These are phyloP conservation scores for Neurospora sp. DNA, from an alignment of 495 filamentous ascomycete genomes.

Conservation along the genomic window DNA sequence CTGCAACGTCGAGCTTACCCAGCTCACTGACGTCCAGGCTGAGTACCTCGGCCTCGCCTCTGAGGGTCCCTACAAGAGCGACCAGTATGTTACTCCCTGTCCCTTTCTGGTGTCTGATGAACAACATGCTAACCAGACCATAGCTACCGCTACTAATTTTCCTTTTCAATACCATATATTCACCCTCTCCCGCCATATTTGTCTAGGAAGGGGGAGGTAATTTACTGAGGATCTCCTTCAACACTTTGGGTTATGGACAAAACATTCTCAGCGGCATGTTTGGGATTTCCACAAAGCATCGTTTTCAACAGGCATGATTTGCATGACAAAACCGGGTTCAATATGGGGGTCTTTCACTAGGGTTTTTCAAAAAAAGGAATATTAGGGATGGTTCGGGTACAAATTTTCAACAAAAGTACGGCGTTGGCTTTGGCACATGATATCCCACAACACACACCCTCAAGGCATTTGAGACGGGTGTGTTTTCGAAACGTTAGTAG, in stretches of 20 bases:
- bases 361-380: slow-evolving; percentile 29
- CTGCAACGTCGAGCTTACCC: slow-evolving; percentile 88
- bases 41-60: slow-evolving; percentile 82
- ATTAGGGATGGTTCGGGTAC: slow-evolving; percentile 32
- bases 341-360: slow-evolving; percentile 1
- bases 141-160: slow-evolving; percentile 50
- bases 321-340: slow-evolving; percentile 30
- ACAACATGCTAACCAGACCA: slow-evolving; percentile 20
- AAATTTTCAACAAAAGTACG: slow-evolving; percentile 46
- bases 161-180: slow-evolving; percentile 1
- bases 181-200: slow-evolving; percentile 5
- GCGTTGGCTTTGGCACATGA: slow-evolving; percentile 42
- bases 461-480: not conserved
- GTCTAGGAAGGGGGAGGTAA: slow-evolving; percentile 4
- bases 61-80: slow-evolving; percentile 91
- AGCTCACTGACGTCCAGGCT: slow-evolving; percentile 73
- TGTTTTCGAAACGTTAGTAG: not conserved
- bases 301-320: slow-evolving; percentile 42
- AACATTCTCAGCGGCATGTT: slow-evolving; percentile 16
- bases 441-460: slow-evolving; percentile 24
- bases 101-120: not conserved
- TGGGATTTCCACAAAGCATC: slow-evolving; percentile 15
- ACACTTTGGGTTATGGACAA: slow-evolving; percentile 14
- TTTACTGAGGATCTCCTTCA: slow-evolving; percentile 18
- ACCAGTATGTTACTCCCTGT: slow-evolving; percentile 42